These are phyloP conservation scores for Stagonosporopsis vannaccii DNA, from an alignment of 2,329 filamentous ascomycete species.

Conservation along the genomic window DNA sequence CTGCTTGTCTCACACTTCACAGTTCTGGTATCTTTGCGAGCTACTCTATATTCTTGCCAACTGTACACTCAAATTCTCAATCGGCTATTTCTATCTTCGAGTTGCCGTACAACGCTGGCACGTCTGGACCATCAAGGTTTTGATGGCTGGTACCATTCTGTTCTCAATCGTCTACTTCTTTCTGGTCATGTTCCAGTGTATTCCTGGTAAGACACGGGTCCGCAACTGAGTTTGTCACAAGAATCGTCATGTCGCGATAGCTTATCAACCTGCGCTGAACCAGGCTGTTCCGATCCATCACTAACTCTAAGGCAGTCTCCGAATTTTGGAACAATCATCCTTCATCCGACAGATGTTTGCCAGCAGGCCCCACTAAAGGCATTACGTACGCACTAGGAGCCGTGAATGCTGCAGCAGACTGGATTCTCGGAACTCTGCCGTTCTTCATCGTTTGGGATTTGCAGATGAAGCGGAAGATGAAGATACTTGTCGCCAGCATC, in stretches of 20 bases:
- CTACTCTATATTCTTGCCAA: conserved; percentile 61
- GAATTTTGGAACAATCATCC: conserved; percentile 60
- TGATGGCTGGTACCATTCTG: conserved; percentile 56
- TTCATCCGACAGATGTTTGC: conserved; percentile 52
- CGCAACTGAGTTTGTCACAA: background rate
- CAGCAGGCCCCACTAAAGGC: conserved; percentile 57
- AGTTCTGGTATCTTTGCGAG: conserved; percentile 65
- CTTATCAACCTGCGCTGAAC: background rate
- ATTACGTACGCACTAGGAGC: conserved; percentile 55
- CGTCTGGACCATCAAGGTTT: conserved; percentile 54
- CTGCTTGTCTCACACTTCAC: background rate
- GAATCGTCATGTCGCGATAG: background rate
- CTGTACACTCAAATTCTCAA: conserved; percentile 59
- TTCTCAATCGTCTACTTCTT: conserved; percentile 60
- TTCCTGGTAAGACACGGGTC: conserved; percentile 43
- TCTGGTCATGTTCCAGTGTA: conserved; percentile 61
- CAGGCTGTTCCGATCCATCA: background rate
- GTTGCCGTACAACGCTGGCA: conserved; percentile 58
- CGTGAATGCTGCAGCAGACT: conserved; percentile 43
- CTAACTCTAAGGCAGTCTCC: conserved; percentile 35
- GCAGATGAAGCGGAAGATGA: conserved; percentile 62
- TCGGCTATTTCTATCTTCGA: conserved; percentile 62
- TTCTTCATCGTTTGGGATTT: conserved; percentile 63
- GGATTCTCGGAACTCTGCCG: conserved; percentile 44
- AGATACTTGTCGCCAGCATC: conserved; percentile 60